These are phyloP conservation scores for Nicotiana noctiflora DNA, from an alignment of 257 asterid species.

Conservation along the genomic window DNA sequence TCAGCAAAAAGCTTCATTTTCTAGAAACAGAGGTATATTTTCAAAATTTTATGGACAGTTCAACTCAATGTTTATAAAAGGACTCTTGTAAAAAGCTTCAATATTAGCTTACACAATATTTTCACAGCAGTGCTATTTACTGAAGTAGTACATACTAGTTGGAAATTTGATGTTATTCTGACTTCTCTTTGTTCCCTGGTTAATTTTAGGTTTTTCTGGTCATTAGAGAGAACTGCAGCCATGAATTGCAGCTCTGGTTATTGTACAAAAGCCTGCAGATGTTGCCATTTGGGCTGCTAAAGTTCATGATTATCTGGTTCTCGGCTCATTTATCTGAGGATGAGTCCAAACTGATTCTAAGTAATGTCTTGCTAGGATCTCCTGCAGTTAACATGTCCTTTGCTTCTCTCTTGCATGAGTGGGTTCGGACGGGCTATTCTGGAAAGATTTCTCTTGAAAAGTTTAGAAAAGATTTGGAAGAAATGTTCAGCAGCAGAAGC, in stretches of 20 bases:
- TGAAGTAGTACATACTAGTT: background rate
- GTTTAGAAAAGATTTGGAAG: constrained; percentile 48
- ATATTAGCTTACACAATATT: background rate
- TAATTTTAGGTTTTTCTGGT: constrained; percentile 53
- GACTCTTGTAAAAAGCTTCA: background rate
- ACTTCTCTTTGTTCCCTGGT: constrained; percentile 29
- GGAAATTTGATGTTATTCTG: background rate
- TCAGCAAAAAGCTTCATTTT: constrained; percentile 38
- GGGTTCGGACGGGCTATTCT: constrained; percentile 63
- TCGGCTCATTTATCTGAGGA: constrained; percentile 56
- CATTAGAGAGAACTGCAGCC: constrained; percentile 46
- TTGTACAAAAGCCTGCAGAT: constrained; percentile 53
- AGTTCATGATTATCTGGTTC: constrained; percentile 62
- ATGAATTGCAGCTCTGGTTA: constrained; percentile 64
- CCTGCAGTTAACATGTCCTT: constrained; percentile 43
- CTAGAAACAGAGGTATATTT: constrained; percentile 62
- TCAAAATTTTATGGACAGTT: background rate
- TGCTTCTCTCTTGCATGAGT: constrained; percentile 30
- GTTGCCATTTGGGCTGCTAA: constrained; percentile 84
- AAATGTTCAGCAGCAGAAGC: constrained; percentile 49
- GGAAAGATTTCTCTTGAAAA: constrained; percentile 57
- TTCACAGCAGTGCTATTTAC: background rate
- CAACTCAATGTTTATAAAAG: background rate
- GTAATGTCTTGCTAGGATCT: constrained; percentile 38
- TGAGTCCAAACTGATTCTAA: constrained; percentile 46